Percentiles rank a stretch among this genome's conserved stretches.
Evolutionary conservation across 1,284 basidiomycete genomes (phyloP).

Genomic region (Sporisorium iseilematis-ciliati): DNA sequence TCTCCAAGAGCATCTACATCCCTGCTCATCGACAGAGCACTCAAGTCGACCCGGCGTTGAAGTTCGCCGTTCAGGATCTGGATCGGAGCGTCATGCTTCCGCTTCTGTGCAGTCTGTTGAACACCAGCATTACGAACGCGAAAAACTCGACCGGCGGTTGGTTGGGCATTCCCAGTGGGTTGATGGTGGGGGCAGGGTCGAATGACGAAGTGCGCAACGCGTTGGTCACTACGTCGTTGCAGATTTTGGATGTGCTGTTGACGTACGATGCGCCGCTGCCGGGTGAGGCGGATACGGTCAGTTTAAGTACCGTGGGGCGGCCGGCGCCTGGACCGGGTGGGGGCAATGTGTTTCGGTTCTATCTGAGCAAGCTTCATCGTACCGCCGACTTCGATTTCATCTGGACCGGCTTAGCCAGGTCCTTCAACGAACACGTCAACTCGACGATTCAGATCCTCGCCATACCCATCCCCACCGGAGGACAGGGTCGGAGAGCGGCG

Average conservation of each 20-base stretch:
- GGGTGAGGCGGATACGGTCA: slow-evolving; percentile 31
- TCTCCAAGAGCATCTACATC: slow-evolving; percentile 66
- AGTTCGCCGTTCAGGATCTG: slow-evolving; percentile 49
- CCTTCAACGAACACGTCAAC: slow-evolving; percentile 46
- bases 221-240: slow-evolving; percentile 52
- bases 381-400: slow-evolving; percentile 61
- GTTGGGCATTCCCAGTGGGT: slow-evolving; percentile 36
- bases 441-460: slow-evolving; percentile 45
- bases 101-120: slow-evolving; percentile 66
- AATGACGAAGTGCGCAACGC: slow-evolving; percentile 46
- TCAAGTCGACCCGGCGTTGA: slow-evolving; percentile 41
- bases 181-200: slow-evolving; percentile 35
- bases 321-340: slow-evolving; percentile 33
- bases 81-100: slow-evolving; percentile 58
- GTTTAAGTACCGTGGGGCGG: slow-evolving; percentile 36
- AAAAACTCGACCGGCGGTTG: slow-evolving; percentile 40
- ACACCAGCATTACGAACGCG: slow-evolving; percentile 57
- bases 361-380: slow-evolving; percentile 65
- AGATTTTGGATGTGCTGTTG: slow-evolving; percentile 61
- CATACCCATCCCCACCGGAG: slow-evolving; percentile 33
- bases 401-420: slow-evolving; percentile 36
- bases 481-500: slow-evolving; percentile 24
- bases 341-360: slow-evolving; percentile 62
- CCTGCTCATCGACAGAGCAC: slow-evolving; percentile 32
- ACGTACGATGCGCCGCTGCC: slow-evolving; percentile 50